Base-by-base conservation (phyloP, 495 filamentous ascomycete genomes). In the Penicillium nucicola region DNA sequence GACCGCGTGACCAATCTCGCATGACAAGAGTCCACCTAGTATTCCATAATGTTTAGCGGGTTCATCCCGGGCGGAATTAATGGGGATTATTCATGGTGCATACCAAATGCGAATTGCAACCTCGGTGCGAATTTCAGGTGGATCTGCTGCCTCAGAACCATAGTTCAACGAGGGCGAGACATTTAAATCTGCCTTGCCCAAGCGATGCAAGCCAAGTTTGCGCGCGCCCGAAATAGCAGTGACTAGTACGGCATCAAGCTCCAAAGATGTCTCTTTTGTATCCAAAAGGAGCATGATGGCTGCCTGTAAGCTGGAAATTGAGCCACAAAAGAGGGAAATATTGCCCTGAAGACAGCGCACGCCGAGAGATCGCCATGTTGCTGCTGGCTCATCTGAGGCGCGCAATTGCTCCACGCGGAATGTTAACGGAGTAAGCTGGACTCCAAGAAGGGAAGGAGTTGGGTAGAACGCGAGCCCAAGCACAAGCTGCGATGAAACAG, bases 241-340 rank as follows among this genome's bases (percentile, higher is more conserved):
- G n/a, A 57, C 65, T 20, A 68, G 45, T 10, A 68, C 35, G 6
- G 58, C 44, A 52, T 68, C 63, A 20, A 66, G 63, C 30, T 36
- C 58, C 12, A 56, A 22, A 0, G 46, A 36, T 12, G 20, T 51
- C 20, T 57, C 61, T 44, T 66, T 53, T 22, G 53, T 44, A 44
- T 62, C 60, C 7, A 68, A 56, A n/a, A 68, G 43, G 37, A 66
- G 51, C 65, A 68, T 64, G 1, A 66, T 40, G 14, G 61, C 60
- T 12, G 65, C 63, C 41, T 66, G 65, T 23, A 68, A 38, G 33
- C 57, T 52, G 19, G 56, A 25, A 25, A 66, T 58, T n/a, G 65
- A 66, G 15, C 57, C 63, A 56, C 63, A 64, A 41, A 66, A 68
- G 5, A 64, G 32, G 4, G 60, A 54, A 7, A 64, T 42, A 0